Percentiles rank a stretch among this genome's conserved stretches.
Evolutionary conservation across 768 basidiomycete genomes (phyloP).

Genomic region (Daedalea quercina): DNA sequence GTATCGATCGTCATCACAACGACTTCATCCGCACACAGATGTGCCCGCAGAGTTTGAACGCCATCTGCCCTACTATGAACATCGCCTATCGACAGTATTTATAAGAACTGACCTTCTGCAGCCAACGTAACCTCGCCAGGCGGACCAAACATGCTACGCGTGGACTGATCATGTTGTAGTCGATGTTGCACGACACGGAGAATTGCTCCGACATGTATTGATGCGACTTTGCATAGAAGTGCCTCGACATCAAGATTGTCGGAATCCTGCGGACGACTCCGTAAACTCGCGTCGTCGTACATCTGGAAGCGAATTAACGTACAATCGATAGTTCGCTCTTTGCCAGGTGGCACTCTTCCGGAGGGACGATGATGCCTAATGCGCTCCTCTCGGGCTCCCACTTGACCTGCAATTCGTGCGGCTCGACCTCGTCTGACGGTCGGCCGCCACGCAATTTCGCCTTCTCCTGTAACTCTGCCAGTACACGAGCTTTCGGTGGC

Average conservation of each 20-base stretch:
- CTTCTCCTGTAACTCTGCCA: conserved; percentile 57
- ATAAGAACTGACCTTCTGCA: conserved; percentile 42
- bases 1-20: conserved; percentile 74
- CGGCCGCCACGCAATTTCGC: conserved; percentile 48
- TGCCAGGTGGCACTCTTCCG: conserved; percentile 37
- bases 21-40: conserved; percentile 70
- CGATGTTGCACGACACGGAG: conserved; percentile 49
- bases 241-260: conserved; percentile 69
- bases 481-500: conserved; percentile 43
- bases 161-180: conserved; percentile 43
- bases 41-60: conserved; percentile 53
- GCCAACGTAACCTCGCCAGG: conserved; percentile 53
- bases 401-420: conserved; percentile 55
- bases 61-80: conserved; percentile 32
- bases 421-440: conserved; percentile 74
- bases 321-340: conserved; percentile 49
- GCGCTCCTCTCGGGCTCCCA: conserved; percentile 76
- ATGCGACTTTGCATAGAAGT: conserved; percentile 55
- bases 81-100: background rate
- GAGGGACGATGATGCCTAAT: conserved; percentile 50
- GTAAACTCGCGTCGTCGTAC: background rate
- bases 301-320: conserved; percentile 21
- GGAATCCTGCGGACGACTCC: conserved; percentile 43
- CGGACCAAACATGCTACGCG: conserved; percentile 51
- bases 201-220: conserved; percentile 59